Conservation (phyloP, 441 rosid species). For the Populus tomentosa region DNA sequence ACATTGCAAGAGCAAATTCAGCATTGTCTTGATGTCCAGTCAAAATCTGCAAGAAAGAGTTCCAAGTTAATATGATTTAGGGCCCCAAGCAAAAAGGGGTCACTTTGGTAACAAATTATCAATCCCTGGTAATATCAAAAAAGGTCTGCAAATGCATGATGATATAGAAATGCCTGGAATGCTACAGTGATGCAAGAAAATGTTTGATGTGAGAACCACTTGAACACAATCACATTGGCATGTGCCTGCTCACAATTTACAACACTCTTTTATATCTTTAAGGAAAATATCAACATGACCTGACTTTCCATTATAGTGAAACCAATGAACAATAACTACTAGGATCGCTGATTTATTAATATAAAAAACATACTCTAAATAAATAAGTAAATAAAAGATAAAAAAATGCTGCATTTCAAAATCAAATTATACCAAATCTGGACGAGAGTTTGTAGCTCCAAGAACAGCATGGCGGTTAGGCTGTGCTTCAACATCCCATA, state of each 20-base stretch:
- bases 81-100: not conserved
- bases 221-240: not conserved
- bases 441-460: slow-evolving; percentile 86
- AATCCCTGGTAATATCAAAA: not conserved
- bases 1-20: slow-evolving; percentile 99
- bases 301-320: not conserved
- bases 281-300: not conserved
- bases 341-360: not conserved
- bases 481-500: slow-evolving; percentile 98
- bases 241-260: not conserved
- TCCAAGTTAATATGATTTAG: slow-evolving; percentile 4
- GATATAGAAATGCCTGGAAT: not conserved
- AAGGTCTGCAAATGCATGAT: not conserved
- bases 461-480: slow-evolving; percentile 96
- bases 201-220: not conserved
- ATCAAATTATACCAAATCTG: slow-evolving; percentile 68
- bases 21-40: slow-evolving; percentile 99
- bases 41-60: slow-evolving; percentile 57
- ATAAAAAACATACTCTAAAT: not conserved
- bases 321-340: not conserved
- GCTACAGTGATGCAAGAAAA: not conserved
- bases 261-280: not conserved
- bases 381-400: not conserved
- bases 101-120: not conserved
- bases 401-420: not conserved